These are phyloP conservation scores for Fusarium keratoplasticum DNA, from an alignment of 2,329 filamentous ascomycete species.

Conservation along the genomic window DNA sequence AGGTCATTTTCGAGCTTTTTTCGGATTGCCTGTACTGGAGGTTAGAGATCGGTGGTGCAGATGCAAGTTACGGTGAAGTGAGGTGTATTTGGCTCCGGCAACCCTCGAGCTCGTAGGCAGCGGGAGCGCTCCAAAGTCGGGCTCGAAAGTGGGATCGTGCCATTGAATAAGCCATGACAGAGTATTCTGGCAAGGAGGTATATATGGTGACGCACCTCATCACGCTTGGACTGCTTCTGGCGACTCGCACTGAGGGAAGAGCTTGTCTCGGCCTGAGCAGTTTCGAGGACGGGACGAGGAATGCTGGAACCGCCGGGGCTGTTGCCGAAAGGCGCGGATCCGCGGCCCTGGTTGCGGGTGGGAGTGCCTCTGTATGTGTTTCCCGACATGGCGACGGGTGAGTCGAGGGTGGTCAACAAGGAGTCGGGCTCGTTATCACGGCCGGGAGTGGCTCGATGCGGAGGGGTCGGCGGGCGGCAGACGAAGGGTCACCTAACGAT, in stretches of 20 bases:
- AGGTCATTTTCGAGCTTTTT: conserved; percentile 97
- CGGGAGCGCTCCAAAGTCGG: neutral
- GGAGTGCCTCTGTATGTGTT: conserved; percentile 78
- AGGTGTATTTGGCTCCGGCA: conserved; percentile 23
- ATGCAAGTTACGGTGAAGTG: conserved; percentile 19
- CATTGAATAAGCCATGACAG: neutral
- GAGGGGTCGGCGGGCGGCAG: conserved; percentile 22
- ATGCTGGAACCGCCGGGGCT: conserved; percentile 74
- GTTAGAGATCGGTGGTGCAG: conserved; percentile 23
- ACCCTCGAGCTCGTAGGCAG: neutral
- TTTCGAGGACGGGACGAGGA: conserved; percentile 77
- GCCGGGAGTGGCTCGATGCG: conserved; percentile 33
- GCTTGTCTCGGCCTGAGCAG: conserved; percentile 63
- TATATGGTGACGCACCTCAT: conserved; percentile 79
- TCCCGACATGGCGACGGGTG: conserved; percentile 61
- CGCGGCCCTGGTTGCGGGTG: conserved; percentile 69
- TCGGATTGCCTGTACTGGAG: conserved; percentile 81
- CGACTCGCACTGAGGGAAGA: conserved; percentile 91
- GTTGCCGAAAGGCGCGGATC: conserved; percentile 69
- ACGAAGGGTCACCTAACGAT: conserved; percentile 11
- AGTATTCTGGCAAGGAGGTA: neutral
- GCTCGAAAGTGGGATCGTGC: neutral
- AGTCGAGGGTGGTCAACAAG: conserved; percentile 29
- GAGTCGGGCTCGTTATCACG: conserved; percentile 31
- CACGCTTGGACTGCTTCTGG: conserved; percentile 95